These are phyloP conservation scores for Rhizopogon vesiculosus DNA, from an alignment of 768 basidiomycete species.

Conservation along the genomic window DNA sequence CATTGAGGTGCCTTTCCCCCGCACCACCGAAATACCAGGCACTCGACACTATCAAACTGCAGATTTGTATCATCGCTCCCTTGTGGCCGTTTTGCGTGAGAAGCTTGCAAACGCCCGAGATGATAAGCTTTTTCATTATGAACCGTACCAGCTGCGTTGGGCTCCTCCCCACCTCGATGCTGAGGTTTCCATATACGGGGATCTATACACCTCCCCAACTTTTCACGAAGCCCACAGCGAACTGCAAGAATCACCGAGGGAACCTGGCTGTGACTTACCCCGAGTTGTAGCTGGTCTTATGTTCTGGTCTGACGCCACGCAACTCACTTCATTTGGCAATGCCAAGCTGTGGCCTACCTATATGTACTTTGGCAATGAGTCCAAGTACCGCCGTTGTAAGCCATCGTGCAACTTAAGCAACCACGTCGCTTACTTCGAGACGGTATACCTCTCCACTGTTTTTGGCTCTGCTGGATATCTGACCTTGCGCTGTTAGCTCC, in stretches of 20 bases:
- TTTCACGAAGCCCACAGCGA: constrained; percentile 12
- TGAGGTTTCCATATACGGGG: constrained; percentile 6
- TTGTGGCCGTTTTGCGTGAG: constrained; percentile 10
- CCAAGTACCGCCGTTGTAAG: constrained; percentile 17
- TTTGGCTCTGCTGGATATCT: no score
- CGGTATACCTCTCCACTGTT: not conserved
- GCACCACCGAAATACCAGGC: not conserved
- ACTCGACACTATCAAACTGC: not conserved
- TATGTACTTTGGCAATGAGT: constrained; percentile 16
- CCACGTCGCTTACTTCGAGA: constrained; percentile 8
- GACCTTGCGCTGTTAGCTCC: no score
- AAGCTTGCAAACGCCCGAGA: constrained; percentile 5
- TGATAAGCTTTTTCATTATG: constrained; percentile 11
- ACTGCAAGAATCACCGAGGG: constrained; percentile 8
- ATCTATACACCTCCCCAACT: constrained; percentile 11
- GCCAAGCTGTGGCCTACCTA: constrained; percentile 23
- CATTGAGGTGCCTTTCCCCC: constrained; percentile 4
- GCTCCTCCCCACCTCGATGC: not conserved
- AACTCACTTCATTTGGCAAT: constrained; percentile 25
- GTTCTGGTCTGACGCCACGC: constrained; percentile 29
- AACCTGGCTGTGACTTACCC: constrained; percentile 9
- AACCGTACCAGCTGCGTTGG: constrained; percentile 16
- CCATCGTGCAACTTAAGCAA: constrained; percentile 7
- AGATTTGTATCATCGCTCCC: constrained; percentile 10
- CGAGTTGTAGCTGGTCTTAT: constrained; percentile 15